phyloP scores from a whole-genome alignment of 2,329 filamentous ascomycete genomes.

The Drechslera avenae region DNA sequence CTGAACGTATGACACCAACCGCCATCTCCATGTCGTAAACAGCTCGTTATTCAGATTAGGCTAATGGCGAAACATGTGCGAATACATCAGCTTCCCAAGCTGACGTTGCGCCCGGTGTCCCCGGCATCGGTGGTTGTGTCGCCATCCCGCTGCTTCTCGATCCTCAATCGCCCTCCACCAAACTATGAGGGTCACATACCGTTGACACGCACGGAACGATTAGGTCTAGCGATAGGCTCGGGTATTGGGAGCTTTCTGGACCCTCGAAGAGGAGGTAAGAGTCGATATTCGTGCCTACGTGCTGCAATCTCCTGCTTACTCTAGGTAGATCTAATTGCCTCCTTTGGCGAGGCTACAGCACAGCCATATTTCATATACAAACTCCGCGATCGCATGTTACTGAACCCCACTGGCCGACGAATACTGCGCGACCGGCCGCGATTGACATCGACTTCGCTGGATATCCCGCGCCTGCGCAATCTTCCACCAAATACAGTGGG shows the following conservation, averaged over 20 bases:
- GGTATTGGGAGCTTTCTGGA: conserved; percentile 68
- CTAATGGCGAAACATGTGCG: conserved; percentile 26
- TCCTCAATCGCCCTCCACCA: conserved; percentile 80
- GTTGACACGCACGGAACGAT: conserved; percentile 76
- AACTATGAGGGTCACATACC: conserved; percentile 94
- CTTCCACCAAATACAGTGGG: conserved; percentile 78
- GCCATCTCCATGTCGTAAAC: background rate
- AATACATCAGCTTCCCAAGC: conserved; percentile 14
- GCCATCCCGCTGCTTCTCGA: conserved; percentile 67
- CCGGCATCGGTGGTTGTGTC: background rate
- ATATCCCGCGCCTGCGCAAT: conserved; percentile 70
- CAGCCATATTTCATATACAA: conserved; percentile 94
- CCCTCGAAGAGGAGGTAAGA: conserved; percentile 75
- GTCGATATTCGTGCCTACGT: background rate
- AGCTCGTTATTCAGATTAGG: background rate
- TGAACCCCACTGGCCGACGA: conserved; percentile 78
- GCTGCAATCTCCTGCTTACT: background rate
- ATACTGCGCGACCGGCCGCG: conserved; percentile 90
- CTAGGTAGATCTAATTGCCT: conserved; percentile 80
- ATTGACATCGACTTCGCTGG: conserved; percentile 75
- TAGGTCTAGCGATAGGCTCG: conserved; percentile 68
- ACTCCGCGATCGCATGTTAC: conserved; percentile 90
- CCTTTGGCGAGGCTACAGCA: conserved; percentile 91
- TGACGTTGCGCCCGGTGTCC: background rate
- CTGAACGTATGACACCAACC: background rate